Percentiles rank a stretch among this genome's conserved stretches.
Evolutionary conservation across 228 moss, liverwort and hornwort genomes (phyloP).

Genomic region (Sphagnum magellanicum): DNA sequence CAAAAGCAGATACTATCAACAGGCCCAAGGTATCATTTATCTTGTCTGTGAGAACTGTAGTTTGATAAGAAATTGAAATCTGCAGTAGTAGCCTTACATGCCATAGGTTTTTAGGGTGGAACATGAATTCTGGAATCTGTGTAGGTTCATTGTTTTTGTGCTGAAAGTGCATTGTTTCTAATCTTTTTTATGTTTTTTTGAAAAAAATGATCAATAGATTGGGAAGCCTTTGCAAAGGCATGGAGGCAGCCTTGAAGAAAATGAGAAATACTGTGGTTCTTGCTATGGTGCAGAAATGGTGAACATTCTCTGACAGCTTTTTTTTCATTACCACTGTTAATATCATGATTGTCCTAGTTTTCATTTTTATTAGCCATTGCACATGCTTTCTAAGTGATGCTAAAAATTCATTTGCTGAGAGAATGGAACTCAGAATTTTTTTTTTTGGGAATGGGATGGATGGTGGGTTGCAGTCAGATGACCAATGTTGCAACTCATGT

Average conservation of each 20-base stretch:
- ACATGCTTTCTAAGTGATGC: no score
- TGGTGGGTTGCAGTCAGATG: slow-evolving; percentile 54
- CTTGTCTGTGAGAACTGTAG: not conserved
- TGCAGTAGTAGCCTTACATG: not conserved
- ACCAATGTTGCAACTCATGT: slow-evolving; percentile 96
- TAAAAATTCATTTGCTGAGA: no score
- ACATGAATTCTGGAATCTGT: not conserved
- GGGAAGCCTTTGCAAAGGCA: slow-evolving; percentile 93
- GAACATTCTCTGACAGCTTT: slow-evolving; percentile 2
- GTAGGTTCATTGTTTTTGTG: not conserved
- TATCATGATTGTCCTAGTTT: no score
- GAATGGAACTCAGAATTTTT: no score
- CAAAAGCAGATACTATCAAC: slow-evolving; percentile 38
- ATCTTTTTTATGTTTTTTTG: not conserved
- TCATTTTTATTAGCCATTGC: no score
- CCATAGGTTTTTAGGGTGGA: slow-evolving; percentile 1
- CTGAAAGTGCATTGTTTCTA: not conserved
- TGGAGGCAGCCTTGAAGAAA: slow-evolving; percentile 80
- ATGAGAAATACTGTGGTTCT: slow-evolving; percentile 97
- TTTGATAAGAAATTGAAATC: not conserved
- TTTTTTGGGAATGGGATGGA: not conserved
- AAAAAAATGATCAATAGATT: slow-evolving; percentile 31
- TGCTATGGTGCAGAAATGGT: slow-evolving; percentile 97
- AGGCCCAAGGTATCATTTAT: slow-evolving; percentile 19
- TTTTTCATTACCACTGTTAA: no score